Base-by-base conservation (phyloP, 2,329 filamentous ascomycete genomes). In the Colletotrichum echinochloae region DNA sequence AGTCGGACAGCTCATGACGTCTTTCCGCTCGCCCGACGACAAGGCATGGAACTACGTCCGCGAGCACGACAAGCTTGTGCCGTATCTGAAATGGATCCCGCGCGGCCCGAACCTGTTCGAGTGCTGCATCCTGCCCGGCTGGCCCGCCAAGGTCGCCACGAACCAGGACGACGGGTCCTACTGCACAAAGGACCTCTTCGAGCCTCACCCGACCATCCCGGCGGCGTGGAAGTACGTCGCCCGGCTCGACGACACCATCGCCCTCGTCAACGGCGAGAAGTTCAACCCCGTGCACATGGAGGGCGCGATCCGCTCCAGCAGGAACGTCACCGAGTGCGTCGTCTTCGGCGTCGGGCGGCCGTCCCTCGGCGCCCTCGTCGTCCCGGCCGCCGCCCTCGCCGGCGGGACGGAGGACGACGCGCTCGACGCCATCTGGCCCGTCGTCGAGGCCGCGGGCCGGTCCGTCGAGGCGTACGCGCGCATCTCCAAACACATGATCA, bases 241-340 rank as follows among this genome's bases (percentile, higher is more conserved):
- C 1, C 82, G 90, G 48, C 84, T 85, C 0, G 91, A 92, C 73
- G 85, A 87, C 3, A 89, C 89, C 62, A 83, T 92, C 44, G 88
- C 87, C 0, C 82, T 92, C 5, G 80, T 88, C 12, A 92, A 89
- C 8, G 90, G 90, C 2, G 91, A 92, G 80, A 92, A 92, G 73
- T 91, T 92, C 70, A 89, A 92, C 73, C 90, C 90, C 1, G 85
- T 86, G 1, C 86, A 87, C 0, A 76, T 92, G 3, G 90, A 92
- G 76, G 85, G 83, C 2, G 82, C 81, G 0, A 83, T 92, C 5
- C 77, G 83, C 1, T 84, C 83, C 0, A 76, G 77, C 14, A 73
- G 77, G 1, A 35, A 85, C 1, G 73, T 91, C 0, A 76, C 80
- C 2, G 89, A 91, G 66, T 86, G 86, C 0, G 78, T 92, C 28